Base-by-base conservation (phyloP, 768 basidiomycete species). In the Baorangia bicolor region DNA sequence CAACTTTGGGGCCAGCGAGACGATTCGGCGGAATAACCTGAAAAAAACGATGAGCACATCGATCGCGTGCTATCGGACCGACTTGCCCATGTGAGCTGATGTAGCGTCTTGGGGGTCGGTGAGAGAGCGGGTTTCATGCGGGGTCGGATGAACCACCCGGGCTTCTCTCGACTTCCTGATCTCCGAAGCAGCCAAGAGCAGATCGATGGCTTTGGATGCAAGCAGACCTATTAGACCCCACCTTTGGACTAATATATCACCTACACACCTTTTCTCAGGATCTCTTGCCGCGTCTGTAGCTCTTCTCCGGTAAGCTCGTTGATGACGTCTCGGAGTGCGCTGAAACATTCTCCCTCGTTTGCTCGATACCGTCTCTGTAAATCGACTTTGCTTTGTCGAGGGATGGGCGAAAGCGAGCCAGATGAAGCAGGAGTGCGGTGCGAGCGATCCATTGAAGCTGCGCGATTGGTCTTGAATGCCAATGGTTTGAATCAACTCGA, bases 341-440 rank as follows among this genome's bases (percentile, higher is more conserved):
- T 47, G 49, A 69, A 64, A 21, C 51, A 55, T 28, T 70, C 61
- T 11, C 54, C 40, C 35, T 69, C 69, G 38, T 60, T 63, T 23
- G 47, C 51, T 25, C 69, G 62, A 25, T 69, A 69, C 23, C 39
- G 58, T 27, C 55, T 56, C 21, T 69, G 69, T 7, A 37, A 31
- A 2, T 46, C 33, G 34, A 41, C 57, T 40, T 62, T 69, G 33
- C 28, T 57, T 9, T 45, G 49, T 44, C 55, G 64, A 30, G 59
- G 20, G 16, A 28, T 25, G 11, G 53, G 30, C 1, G 33, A 30
- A 28, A 41, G 16, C 20, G 53, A 1, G 12, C n/a, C 11, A 3
- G 48, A 30, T 21, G 40, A 23, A 33, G 18, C 2, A 16, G 31
- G 18, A 37, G 30, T 1, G 8, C 14, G 39, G 28, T 34, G 25